These are phyloP conservation scores for Boechera stricta DNA, from an alignment of 345 rosid genomes.

Conservation along the genomic window DNA sequence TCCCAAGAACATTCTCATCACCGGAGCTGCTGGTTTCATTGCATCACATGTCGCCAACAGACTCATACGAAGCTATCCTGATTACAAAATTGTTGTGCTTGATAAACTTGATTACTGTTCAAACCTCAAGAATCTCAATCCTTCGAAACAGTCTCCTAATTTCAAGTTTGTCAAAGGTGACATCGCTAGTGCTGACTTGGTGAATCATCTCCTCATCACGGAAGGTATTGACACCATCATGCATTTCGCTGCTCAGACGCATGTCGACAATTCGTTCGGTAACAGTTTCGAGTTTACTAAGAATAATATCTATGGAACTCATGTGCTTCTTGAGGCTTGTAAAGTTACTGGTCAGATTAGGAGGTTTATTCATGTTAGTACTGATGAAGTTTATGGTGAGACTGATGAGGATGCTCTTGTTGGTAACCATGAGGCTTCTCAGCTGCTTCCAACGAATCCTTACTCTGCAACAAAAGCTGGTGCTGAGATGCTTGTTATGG, in stretches of 20 bases:
- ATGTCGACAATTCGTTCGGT: conserved; percentile 88
- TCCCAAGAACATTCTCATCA: conserved; percentile 85
- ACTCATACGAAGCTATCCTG: conserved; percentile 72
- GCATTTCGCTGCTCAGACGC: conserved; percentile 96
- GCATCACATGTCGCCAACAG: conserved; percentile 86
- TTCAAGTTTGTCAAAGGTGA: conserved; percentile 91
- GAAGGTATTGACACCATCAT: conserved; percentile 88
- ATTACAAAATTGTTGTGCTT: conserved; percentile 84
- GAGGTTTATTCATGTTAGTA: conserved; percentile 93
- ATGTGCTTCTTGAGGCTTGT: conserved; percentile 88
- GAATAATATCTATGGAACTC: conserved; percentile 88
- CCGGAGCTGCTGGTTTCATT: conserved; percentile 90
- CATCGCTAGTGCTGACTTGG: conserved; percentile 86
- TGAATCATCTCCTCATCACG: conserved; percentile 83
- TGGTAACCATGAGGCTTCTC: conserved; percentile 93
- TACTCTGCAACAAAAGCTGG: conserved; percentile 94
- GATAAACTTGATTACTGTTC: conserved; percentile 96
- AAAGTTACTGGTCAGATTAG: conserved; percentile 87
- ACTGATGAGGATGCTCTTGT: conserved; percentile 93
- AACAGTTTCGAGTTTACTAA: conserved; percentile 94
- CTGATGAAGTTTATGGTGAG: conserved; percentile 94
- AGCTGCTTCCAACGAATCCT: conserved; percentile 94
- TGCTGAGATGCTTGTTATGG: conserved; percentile 97
- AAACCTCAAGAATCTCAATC: conserved; percentile 75
- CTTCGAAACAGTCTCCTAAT: conserved; percentile 66